phyloP scores from a whole-genome alignment of 2,329 filamentous ascomycete species.

The Rhynchosporium secalis region DNA sequence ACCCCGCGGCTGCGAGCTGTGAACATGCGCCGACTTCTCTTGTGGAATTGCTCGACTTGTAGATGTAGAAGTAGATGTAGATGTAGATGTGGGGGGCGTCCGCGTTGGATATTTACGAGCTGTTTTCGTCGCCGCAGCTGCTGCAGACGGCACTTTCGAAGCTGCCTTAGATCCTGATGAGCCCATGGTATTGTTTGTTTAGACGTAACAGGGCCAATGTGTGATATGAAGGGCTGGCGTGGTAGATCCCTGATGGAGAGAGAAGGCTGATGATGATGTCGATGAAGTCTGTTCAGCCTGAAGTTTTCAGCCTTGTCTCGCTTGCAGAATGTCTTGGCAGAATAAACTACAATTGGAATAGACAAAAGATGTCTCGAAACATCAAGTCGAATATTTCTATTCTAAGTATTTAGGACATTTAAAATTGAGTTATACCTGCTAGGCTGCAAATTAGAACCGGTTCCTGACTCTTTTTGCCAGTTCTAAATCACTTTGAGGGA shows the following conservation, averaged over 20 bases:
- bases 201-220: background rate
- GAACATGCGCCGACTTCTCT: constrained; percentile 15
- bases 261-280: constrained; percentile 12
- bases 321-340: background rate
- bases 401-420: no score
- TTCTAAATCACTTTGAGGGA: no score
- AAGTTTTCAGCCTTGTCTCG: constrained; percentile 12
- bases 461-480: no score
- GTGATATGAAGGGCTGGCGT: background rate
- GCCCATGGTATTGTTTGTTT: constrained; percentile 28
- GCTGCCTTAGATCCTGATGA: constrained; percentile 34
- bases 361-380: no score
- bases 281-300: constrained; percentile 2
- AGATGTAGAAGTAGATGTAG: constrained; percentile 3
- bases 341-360: background rate
- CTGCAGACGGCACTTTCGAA: constrained; percentile 25
- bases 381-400: no score
- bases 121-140: constrained; percentile 22
- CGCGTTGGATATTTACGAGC: constrained; percentile 38
- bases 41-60: constrained; percentile 9
- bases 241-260: background rate
- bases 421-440: no score
- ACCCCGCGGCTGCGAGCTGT: constrained; percentile 21
- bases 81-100: constrained; percentile 22
- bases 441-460: no score